Base-by-base conservation (phyloP, 257 asterid species). In the Cynanchum wilfordii region DNA sequence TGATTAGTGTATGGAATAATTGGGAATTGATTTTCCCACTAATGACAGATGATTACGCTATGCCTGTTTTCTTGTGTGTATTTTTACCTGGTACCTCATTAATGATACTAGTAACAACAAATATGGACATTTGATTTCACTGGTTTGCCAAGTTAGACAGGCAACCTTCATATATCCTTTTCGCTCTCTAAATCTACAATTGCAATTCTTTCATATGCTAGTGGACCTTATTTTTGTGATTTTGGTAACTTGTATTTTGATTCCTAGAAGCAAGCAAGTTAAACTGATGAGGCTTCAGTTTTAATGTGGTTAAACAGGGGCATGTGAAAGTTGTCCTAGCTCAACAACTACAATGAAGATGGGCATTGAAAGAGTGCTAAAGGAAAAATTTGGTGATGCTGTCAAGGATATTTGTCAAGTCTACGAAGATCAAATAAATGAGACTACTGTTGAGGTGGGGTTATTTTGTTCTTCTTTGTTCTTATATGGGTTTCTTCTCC, bases 301-400 rank as follows among this genome's bases (percentile, higher is more conserved):
- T 47, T 75, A 68, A 44, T 27, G 27, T 49, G 71, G 40, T 62
- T 66, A 55, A 49, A 52, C 58, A 90, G 97, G 97, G 74, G 96
- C 98, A 17, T 91, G 97, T 30, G 97, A 77, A 73, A 89, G 89
- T 79, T 93, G 97, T 68, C 97, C 97, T 27, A 91, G 98, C 75
- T 91, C 97, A 64, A 89, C 96, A 1, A 91, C 97, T 25, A 93
- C 98, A 50, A 93, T 93, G 98, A 89, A 82, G 74, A 76, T 93
- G 97, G 98, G 98, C 17, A 87, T 93, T 11, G 97, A 89, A 79
- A 88, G 77, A 76, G 96, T 88, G 55, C 93, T 93, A 50, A 88
- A 89, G 83, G 98, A 93, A 77, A 91, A 93, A 74, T 93, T 93
- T 70, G 97, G 98, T 63, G 91, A 88, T 58, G 86, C 93, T 42